Conservation (phyloP, 768 basidiomycete genomes). For the Macrocybe gigantea region DNA sequence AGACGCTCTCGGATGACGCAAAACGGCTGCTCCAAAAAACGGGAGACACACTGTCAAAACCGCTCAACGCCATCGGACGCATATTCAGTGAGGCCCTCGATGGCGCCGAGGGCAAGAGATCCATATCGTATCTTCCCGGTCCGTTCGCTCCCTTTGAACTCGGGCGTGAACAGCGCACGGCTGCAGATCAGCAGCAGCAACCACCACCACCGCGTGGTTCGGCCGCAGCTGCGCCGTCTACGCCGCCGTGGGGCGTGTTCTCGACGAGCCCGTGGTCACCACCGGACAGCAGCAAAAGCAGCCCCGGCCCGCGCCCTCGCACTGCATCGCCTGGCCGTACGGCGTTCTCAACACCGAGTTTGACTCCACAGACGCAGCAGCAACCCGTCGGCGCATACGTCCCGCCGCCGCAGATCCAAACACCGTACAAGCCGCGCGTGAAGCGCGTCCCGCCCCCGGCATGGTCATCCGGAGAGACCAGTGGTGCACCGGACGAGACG, state of each 20-base stretch:
- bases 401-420: slow-evolving; percentile 42
- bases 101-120: slow-evolving; percentile 50
- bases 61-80: slow-evolving; percentile 81
- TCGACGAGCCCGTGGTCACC: too few species aligned
- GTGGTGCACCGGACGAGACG: slow-evolving; percentile 38
- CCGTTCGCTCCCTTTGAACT: slow-evolving; percentile 68
- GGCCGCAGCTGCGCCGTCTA: too few species aligned
- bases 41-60: slow-evolving; percentile 86
- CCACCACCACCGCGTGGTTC: slow-evolving; percentile 1
- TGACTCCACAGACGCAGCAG: neutral
- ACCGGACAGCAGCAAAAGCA: slow-evolving; percentile 5
- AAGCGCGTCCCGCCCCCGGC: slow-evolving; percentile 45
- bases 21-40: slow-evolving; percentile 83
- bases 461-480: slow-evolving; percentile 26
- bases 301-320: neutral
- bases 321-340: neutral
- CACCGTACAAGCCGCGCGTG: slow-evolving; percentile 73
- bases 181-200: slow-evolving; percentile 28
- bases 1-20: slow-evolving; percentile 63
- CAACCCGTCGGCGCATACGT: slow-evolving; percentile 3
- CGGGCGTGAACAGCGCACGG: slow-evolving; percentile 41
- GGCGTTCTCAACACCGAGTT: neutral
- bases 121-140: slow-evolving; percentile 54
- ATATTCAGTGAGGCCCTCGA: slow-evolving; percentile 85
- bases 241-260: too few species aligned